Percentiles rank a stretch among this genome's conserved stretches.
phyloP scores from a whole-genome alignment of 306 rosid genomes.

The Vigna unguiculata region DNA sequence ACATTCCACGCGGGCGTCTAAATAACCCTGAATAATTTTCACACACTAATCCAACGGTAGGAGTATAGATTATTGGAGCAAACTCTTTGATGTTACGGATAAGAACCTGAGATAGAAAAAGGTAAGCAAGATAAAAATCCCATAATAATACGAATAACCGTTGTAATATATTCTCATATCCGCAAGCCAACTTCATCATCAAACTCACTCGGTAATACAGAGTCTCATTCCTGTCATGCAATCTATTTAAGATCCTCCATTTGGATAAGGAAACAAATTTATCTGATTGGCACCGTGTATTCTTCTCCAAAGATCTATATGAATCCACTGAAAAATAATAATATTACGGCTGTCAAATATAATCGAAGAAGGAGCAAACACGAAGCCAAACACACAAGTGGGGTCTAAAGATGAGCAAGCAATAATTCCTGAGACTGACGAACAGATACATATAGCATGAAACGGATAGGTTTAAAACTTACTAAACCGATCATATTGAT shows the following conservation, averaged over 20 bases:
- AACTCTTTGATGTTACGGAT: constrained; percentile 82
- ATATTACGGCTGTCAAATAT: not conserved
- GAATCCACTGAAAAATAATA: constrained; percentile 71
- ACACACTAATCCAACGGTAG: constrained; percentile 88
- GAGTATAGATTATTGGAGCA: constrained; percentile 90
- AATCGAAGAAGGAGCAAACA: constrained; percentile 8
- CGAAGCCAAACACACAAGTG: not conserved
- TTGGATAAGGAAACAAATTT: constrained; percentile 69
- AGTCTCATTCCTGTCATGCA: constrained; percentile 94
- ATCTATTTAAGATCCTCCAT: constrained; percentile 92
- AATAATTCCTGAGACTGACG: constrained; percentile 23
- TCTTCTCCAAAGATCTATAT: constrained; percentile 81
- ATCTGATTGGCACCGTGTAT: constrained; percentile 72
- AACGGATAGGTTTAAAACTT: constrained; percentile 44
- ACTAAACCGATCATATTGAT: constrained; percentile 90
- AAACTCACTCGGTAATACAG: constrained; percentile 80
- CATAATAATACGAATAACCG: constrained; percentile 21
- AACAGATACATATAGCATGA: constrained; percentile 2
- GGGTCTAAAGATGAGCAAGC: constrained; percentile 11
- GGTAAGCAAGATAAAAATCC: constrained; percentile 29
- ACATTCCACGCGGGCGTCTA: constrained; percentile 95
- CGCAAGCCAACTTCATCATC: constrained; percentile 28
- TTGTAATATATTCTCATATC: constrained; percentile 23
- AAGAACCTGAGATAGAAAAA: constrained; percentile 64
- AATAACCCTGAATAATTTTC: constrained; percentile 89